Evolutionary conservation across 257 asterid genomes (phyloP).

Genomic region (Scutellaria minor): DNA sequence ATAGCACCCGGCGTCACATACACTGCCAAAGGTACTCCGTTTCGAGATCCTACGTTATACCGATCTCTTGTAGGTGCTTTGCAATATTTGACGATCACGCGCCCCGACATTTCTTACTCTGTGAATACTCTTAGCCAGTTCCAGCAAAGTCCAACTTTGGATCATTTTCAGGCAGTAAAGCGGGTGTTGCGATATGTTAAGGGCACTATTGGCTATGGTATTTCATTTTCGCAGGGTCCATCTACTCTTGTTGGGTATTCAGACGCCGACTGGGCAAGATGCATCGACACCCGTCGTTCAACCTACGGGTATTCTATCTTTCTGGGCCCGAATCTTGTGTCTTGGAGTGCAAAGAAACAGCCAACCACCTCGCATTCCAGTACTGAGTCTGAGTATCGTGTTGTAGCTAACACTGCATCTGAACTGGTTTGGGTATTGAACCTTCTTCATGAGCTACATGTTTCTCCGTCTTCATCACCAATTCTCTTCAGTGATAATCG

Average conservation of each 20-base stretch:
- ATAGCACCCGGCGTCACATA: neutral
- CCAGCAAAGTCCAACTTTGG: neutral
- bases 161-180: neutral
- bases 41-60: neutral
- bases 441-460: neutral
- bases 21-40: neutral
- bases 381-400: neutral
- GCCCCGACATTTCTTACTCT: neutral
- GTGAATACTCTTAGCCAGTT: neutral
- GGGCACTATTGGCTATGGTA: too few relatives aligned
- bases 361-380: neutral
- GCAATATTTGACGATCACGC: neutral
- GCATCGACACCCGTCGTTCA: too few relatives aligned
- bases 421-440: neutral
- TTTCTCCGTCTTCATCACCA: neutral
- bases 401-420: neutral
- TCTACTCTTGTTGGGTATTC: too few relatives aligned
- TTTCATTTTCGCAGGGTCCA: too few relatives aligned
- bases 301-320: too few relatives aligned
- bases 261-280: too few relatives aligned
- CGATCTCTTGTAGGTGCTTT: neutral
- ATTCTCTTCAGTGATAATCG: neutral
- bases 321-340: neutral
- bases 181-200: too few relatives aligned
- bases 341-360: neutral